Conservation (phyloP, 306 rosid genomes). For the Oemleria cerasiformis region DNA sequence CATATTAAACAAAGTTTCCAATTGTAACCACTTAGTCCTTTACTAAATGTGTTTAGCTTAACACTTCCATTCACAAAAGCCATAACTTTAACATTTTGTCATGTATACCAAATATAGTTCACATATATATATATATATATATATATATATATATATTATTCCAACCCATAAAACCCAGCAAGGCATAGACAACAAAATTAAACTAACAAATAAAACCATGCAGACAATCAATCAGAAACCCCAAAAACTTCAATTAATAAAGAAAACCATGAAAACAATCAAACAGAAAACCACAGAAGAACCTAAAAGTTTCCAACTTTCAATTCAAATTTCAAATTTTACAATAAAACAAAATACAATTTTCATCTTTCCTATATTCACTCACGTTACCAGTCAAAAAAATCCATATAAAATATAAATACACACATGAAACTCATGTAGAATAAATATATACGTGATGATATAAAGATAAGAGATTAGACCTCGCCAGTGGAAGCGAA, state of each 20-base stretch:
- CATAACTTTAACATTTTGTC: background rate
- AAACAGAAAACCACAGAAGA: no score
- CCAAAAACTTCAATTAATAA: background rate
- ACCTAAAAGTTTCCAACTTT: background rate
- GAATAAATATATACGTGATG: background rate
- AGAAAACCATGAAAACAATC: background rate
- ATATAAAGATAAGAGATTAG: background rate
- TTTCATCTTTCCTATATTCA: background rate
- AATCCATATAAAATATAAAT: background rate
- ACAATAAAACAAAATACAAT: background rate
- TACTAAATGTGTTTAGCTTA: background rate
- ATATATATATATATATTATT: background rate
- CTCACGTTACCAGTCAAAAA: background rate
- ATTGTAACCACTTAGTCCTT: background rate
- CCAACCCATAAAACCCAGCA: background rate
- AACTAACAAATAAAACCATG: background rate
- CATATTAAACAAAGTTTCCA: background rate
- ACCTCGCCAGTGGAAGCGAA: conserved; percentile 74
- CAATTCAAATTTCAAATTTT: background rate
- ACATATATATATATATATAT: background rate
- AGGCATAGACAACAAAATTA: background rate
- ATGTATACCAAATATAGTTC: conserved; percentile 1
- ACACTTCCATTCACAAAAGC: background rate
- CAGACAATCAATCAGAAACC: background rate
- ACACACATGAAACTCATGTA: background rate